These are phyloP conservation scores for Mortierella sp. DNA, from an alignment of 371 early-diverging fungal species.

Conservation along the genomic window DNA sequence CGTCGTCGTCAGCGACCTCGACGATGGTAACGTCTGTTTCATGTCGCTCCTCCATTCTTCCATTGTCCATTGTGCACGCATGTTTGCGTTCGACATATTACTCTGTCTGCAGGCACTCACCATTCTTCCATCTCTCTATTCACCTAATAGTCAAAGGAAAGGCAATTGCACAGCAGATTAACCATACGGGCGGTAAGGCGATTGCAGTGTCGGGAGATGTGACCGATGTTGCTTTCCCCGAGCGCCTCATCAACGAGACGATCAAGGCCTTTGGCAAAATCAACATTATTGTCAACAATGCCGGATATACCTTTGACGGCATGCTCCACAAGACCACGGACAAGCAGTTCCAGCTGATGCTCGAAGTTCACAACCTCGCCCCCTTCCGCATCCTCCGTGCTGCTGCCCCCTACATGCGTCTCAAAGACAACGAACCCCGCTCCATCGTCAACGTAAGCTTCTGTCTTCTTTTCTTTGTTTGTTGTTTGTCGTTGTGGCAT, in stretches of 20 bases:
- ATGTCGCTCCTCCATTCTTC: not conserved
- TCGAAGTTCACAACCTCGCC: slow-evolving; percentile 76
- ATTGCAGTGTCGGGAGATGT: slow-evolving; percentile 72
- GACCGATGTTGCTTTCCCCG: slow-evolving; percentile 69
- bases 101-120: not conserved
- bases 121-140: not conserved
- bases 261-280: slow-evolving; percentile 76
- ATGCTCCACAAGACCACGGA: slow-evolving; percentile 81
- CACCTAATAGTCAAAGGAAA: slow-evolving; percentile 63
- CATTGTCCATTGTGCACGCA: too few relatives aligned
- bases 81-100: too few relatives aligned
- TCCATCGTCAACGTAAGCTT: slow-evolving; percentile 67
- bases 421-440: slow-evolving; percentile 57
- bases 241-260: slow-evolving; percentile 68
- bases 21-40: slow-evolving; percentile 49
- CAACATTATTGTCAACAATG: slow-evolving; percentile 82
- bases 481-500: not conserved
- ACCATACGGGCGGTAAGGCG: slow-evolving; percentile 70
- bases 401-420: slow-evolving; percentile 68
- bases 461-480: too few relatives aligned
- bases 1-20: slow-evolving; percentile 81
- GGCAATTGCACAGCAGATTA: slow-evolving; percentile 74
- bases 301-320: slow-evolving; percentile 78
- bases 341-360: slow-evolving; percentile 79
- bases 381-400: slow-evolving; percentile 79